Base-by-base conservation (phyloP, 805 yeast species). In the Huiozyma naganishii region DNA sequence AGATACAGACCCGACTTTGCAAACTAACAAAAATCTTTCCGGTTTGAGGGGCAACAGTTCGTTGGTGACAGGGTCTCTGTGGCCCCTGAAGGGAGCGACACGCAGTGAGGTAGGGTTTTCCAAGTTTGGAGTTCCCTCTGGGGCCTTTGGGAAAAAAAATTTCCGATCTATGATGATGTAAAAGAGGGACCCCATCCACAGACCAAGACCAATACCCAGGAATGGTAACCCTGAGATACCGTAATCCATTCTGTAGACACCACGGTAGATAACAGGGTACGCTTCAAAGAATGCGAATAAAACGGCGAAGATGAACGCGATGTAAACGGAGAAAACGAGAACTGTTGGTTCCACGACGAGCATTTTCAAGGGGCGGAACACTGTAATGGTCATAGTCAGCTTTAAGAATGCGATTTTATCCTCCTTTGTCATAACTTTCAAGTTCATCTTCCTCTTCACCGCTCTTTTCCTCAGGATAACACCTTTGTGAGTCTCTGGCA, bases 281-380 rank as follows among this genome's bases (percentile, higher is more conserved):
- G 88, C 88, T 60, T 82, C 89, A 54, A 83, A 83, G 69, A 82
- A 83, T 0, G 87, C 89, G 51, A 82, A 83, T 43, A 83, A 64
- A 2, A 83, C 87, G 1, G 89, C 87, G 64, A 82, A 82, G 41
- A 83, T 74, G 55, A 83, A 81, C 0, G 89, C 83, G 46, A 79
- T 74, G 59, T 83, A 83, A 41, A 81, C 61, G 29, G 86, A 77
- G 56, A 81, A 77, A 17, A 79, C 76, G 40, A 77, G 60, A 34
- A 84, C 89, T 52, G 83, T 83, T 43, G 92, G 92, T 52, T 84
- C 94, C 32, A 73, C 72, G 32, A 76, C 53, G 42, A 84, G 68
- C 88, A 84, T 80, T 54, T 77, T 72, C 40, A 79, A 38, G 11
- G 94, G 92, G 46, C 79, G 75, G 50, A 75, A 55, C 44, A 83